Base-by-base conservation (phyloP, 768 basidiomycete genomes). In the Fomitopsis pulvina region DNA sequence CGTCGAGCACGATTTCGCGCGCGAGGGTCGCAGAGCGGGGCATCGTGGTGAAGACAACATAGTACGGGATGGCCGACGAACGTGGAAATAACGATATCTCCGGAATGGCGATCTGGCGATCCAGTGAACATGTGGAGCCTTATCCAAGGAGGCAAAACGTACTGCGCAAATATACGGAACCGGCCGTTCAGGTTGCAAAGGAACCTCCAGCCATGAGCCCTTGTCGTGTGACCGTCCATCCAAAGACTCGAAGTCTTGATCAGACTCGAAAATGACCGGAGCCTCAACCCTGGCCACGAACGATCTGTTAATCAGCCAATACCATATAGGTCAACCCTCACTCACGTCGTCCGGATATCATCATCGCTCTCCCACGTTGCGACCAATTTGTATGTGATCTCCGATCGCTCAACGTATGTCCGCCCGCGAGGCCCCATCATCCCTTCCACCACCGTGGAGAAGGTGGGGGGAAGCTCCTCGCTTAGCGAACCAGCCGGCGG, bases 141-240 rank as follows among this genome's bases (percentile, higher is more conserved):
- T 29, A 41, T 26, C 28, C 26, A 26, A 18, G 52, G 27, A 22
- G 21, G 18, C 8, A 14, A 47, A 4, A 72, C 84, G 62, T 56
- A 87, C 86, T 21, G 80, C 84, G 62, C 82, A 85, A 30, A 72
- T 74, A 60, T 83, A 80, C 3, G 84, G 79, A 21, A 85, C 72
- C 18, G 60, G 49, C 22, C 83, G 75, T 57, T 86, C 84, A 1
- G 79, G 68, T 49, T 71, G 75, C 37, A 88, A 64, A 29, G 83
- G 79, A 63, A 83, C 76, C 62, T 87, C 86, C 20, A 85, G 57
- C 85, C 86, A 88, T 0, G 77, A 75, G 34, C 74, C 72, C 2
- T 73, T 68, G 45, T 72, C 64, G 34, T 67, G 60, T 11, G 63
- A 48, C 2, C 67, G 61, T 27, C 74, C 77, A 57, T 83, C 81